Evolutionary conservation across 2,329 filamentous ascomycete genomes (phyloP).

Genomic region (Neocucurbitaria cava): DNA sequence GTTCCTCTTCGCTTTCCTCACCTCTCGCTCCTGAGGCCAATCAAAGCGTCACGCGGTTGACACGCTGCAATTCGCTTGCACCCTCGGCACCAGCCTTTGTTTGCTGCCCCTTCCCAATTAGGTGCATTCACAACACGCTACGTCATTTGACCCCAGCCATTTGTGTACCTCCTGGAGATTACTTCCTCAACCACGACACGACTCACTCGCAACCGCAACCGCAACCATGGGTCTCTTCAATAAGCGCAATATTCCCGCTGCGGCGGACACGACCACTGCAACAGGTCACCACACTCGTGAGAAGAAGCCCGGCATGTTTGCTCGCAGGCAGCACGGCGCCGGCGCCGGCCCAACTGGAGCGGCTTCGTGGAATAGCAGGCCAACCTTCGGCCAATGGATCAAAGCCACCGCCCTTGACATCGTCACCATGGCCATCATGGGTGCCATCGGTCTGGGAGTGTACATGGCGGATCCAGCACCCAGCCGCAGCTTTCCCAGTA

Average conservation of each 20-base stretch:
- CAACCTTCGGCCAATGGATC: constrained; percentile 73
- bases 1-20: background rate
- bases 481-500: constrained; percentile 68
- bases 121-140: background rate
- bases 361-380: constrained; percentile 46
- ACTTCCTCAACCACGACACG: background rate
- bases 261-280: constrained; percentile 45
- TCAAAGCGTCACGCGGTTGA: background rate
- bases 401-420: constrained; percentile 73
- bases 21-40: background rate
- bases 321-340: constrained; percentile 22
- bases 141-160: background rate
- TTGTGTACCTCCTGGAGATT: constrained; percentile 5
- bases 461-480: constrained; percentile 71
- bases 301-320: constrained; percentile 41
- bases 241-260: constrained; percentile 40
- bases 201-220: constrained; percentile 3
- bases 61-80: background rate
- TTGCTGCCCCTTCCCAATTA: background rate
- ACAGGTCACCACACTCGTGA: constrained; percentile 36
- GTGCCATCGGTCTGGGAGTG: constrained; percentile 71
- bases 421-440: constrained; percentile 70
- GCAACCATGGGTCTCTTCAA: constrained; percentile 49
- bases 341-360: constrained; percentile 21
- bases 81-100: background rate